These are phyloP conservation scores for Emericellopsis cladophorae DNA, from an alignment of 2,329 filamentous ascomycete genomes.

Conservation along the genomic window DNA sequence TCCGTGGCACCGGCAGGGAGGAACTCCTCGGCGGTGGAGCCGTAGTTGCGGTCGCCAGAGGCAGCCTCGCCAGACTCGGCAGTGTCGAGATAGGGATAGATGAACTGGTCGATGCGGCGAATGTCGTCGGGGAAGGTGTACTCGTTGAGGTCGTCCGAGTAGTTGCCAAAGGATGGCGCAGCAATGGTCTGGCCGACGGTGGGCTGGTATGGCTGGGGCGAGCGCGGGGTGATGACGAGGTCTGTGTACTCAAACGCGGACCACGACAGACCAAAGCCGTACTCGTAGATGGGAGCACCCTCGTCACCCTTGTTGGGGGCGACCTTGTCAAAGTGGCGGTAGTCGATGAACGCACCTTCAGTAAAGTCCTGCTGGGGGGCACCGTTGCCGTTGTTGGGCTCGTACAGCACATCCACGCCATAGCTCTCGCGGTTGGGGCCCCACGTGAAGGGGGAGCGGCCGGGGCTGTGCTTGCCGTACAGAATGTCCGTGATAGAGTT, in stretches of 20 bases:
- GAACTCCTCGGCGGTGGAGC: constrained; percentile 41
- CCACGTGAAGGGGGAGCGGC: constrained; percentile 71
- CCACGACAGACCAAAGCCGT: constrained; percentile 71
- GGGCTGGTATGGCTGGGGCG: constrained; percentile 40
- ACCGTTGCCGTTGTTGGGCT: constrained; percentile 52
- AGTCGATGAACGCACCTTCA: constrained; percentile 71
- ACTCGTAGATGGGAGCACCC: constrained; percentile 60
- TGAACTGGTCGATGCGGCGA: constrained; percentile 38
- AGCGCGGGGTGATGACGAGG: constrained; percentile 39
- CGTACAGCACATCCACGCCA: constrained; percentile 52
- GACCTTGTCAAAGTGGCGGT: constrained; percentile 52
- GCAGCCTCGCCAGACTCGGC: constrained; percentile 28
- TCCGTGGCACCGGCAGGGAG: constrained; percentile 47
- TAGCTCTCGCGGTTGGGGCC: constrained; percentile 56
- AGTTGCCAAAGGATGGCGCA: constrained; percentile 53
- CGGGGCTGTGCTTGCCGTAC: constrained; percentile 70
- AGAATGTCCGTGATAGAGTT: constrained; percentile 72
- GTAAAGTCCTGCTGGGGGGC: constrained; percentile 62
- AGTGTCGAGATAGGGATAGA: constrained; percentile 64
- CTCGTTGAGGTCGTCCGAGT: constrained; percentile 47
- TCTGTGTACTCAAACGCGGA: constrained; percentile 68
- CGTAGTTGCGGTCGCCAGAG: constrained; percentile 47
- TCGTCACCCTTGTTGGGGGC: constrained; percentile 18
- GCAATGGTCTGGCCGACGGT: constrained; percentile 47
- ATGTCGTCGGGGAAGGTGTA: constrained; percentile 56